Percentiles rank a stretch among this genome's conserved stretches.
These are phyloP conservation scores for Zea luxurians DNA, from an alignment of 176 grass and related monocot genomes.

Conservation along the genomic window DNA sequence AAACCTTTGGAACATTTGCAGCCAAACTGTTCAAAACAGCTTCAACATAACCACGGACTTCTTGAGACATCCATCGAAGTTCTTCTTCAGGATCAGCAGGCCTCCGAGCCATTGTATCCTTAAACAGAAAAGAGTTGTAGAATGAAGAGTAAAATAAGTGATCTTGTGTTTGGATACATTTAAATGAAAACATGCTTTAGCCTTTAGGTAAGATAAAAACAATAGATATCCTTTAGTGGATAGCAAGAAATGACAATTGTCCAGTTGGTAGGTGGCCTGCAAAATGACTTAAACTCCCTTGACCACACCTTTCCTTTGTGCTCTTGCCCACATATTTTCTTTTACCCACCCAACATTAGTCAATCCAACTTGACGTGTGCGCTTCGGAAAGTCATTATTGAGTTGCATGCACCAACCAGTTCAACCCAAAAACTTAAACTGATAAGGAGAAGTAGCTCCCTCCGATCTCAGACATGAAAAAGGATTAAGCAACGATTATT, in stretches of 20 bases:
- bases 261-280: background rate
- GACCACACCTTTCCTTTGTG: background rate
- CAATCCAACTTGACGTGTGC: background rate
- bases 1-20: conserved; percentile 96
- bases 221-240: background rate
- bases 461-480: too few species aligned
- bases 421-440: too few species aligned
- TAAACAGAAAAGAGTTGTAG: conserved; percentile 13
- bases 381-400: background rate
- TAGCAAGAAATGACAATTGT: conserved; percentile 4
- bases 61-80: conserved; percentile 98
- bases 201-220: background rate
- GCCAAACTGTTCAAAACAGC: conserved; percentile 96
- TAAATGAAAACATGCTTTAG: conserved; percentile 17
- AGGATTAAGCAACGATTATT: too few species aligned
- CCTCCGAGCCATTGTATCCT: conserved; percentile 71
- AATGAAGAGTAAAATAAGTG: background rate
- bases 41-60: conserved; percentile 98
- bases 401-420: too few species aligned
- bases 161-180: conserved; percentile 25
- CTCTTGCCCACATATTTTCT: background rate
- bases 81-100: conserved; percentile 99
- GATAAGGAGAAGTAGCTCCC: too few species aligned
- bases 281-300: background rate
- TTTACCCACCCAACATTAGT: background rate